These are phyloP conservation scores for Akanthomyces uredinophilus DNA, from an alignment of 2,329 filamentous ascomycete genomes.

Conservation along the genomic window DNA sequence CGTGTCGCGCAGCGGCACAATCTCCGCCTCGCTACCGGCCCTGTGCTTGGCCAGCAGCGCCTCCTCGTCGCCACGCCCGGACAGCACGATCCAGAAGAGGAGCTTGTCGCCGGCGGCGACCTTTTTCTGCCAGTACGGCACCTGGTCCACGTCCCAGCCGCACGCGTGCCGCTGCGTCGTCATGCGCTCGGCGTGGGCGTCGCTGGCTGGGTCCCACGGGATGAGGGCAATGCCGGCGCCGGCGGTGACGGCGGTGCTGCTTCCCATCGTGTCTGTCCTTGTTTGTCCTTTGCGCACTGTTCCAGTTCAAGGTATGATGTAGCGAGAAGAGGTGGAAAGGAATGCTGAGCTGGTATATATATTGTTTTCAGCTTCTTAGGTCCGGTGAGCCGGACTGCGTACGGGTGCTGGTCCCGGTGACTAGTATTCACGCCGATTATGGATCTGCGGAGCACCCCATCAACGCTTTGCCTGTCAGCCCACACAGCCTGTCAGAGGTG, in stretches of 20 bases:
- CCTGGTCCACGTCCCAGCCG: conserved; percentile 37
- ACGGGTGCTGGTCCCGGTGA: neutral
- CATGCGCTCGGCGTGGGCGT: conserved; percentile 36
- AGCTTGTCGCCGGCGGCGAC: conserved; percentile 31
- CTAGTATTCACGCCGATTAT: neutral
- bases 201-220: conserved; percentile 39
- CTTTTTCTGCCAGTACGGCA: conserved; percentile 31
- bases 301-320: neutral
- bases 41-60: conserved; percentile 26
- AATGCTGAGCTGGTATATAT: neutral
- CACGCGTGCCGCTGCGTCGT: conserved; percentile 40
- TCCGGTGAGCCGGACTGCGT: neutral
- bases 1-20: conserved; percentile 30
- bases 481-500: no score
- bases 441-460: neutral
- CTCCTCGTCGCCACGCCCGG: neutral
- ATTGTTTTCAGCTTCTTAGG: neutral
- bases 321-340: no score
- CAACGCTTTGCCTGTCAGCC: neutral
- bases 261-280: conserved; percentile 1
- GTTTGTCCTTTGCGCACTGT: neutral
- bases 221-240: conserved; percentile 30
- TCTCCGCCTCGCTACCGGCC: neutral
- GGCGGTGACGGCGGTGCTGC: neutral
- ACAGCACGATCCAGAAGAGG: conserved; percentile 36